Percentiles rank a stretch among this genome's conserved stretches.
These are phyloP conservation scores for Schrenkiella parvula DNA, from an alignment of 345 rosid species.

Conservation along the genomic window DNA sequence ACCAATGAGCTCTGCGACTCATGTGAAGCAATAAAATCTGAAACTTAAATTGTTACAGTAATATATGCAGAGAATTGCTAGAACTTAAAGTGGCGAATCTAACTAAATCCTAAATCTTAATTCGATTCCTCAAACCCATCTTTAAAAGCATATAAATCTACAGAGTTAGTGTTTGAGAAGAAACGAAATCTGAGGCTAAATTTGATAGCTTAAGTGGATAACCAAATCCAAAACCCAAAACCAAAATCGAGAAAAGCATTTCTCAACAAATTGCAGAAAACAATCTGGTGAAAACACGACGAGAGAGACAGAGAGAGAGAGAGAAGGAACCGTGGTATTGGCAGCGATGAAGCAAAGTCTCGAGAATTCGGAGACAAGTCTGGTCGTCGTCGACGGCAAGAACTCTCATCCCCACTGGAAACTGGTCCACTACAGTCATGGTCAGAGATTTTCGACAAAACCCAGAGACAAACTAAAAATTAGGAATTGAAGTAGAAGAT, in stretches of 20 bases:
- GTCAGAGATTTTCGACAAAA: constrained; percentile 13
- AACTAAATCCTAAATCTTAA: constrained; percentile 18
- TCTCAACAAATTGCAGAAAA: neutral
- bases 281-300: neutral
- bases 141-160: neutral
- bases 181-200: constrained; percentile 12
- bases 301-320: neutral
- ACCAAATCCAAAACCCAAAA: neutral
- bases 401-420: constrained; percentile 74
- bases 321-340: constrained; percentile 51
- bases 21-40: neutral
- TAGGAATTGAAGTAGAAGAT: neutral
- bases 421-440: constrained; percentile 64
- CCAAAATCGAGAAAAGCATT: neutral
- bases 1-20: neutral
- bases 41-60: neutral
- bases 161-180: neutral
- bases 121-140: neutral
- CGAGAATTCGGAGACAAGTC: constrained; percentile 55
- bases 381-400: constrained; percentile 83
- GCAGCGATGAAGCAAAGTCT: constrained; percentile 60
- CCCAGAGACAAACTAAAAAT: neutral
- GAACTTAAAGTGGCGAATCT: neutral
- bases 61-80: neutral
- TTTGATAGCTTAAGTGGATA: constrained; percentile 6